Conservation (phyloP, 1,139 yeast genomes). For the Martiniozyma asiatica region DNA sequence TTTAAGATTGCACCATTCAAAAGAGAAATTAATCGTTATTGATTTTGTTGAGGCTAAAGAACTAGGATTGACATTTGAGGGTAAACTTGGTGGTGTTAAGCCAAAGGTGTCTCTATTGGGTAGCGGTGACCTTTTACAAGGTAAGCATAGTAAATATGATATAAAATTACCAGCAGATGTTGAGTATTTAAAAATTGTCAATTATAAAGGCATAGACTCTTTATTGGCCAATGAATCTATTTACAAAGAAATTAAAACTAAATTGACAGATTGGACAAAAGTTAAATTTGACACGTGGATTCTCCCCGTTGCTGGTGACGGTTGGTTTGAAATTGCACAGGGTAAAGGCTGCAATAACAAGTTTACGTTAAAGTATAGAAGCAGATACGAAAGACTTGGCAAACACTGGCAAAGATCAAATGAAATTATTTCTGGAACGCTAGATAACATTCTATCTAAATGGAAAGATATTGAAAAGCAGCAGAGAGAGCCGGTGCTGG, state of each 20-base stretch:
- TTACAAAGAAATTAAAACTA: slow-evolving; percentile 3
- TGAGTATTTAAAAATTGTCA: slow-evolving; percentile 18
- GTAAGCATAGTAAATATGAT: slow-evolving; percentile 5
- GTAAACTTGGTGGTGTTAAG: slow-evolving; percentile 45
- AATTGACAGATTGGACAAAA: slow-evolving; percentile 6
- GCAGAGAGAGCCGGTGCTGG: slow-evolving; percentile 2
- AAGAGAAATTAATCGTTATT: slow-evolving; percentile 58
- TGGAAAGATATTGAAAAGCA: slow-evolving; percentile 17
- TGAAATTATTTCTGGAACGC: slow-evolving; percentile 1
- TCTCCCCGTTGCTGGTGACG: slow-evolving; percentile 3
- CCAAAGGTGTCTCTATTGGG: slow-evolving; percentile 10
- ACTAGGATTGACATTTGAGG: slow-evolving; percentile 49
- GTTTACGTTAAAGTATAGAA: too few species aligned
- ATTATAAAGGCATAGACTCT: slow-evolving; percentile 17
- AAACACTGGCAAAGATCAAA: slow-evolving; percentile 5
- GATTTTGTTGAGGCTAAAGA: slow-evolving; percentile 60
- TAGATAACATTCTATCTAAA: slow-evolving; percentile 14
- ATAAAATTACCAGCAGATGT: slow-evolving; percentile 12
- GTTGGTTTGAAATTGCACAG: slow-evolving; percentile 6
- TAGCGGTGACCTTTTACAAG: slow-evolving; percentile 1
- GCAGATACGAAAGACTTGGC: too few species aligned
- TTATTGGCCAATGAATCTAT: slow-evolving; percentile 10
- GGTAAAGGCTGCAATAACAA: too few species aligned
- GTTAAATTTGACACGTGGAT: slow-evolving; percentile 9
- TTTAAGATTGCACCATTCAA: slow-evolving; percentile 48